A percentile compares a stretch with the other conserved stretches of the same genome.
phyloP scores from a whole-genome alignment of 2,329 filamentous ascomycete genomes.

The Dissoconium aciculare region DNA sequence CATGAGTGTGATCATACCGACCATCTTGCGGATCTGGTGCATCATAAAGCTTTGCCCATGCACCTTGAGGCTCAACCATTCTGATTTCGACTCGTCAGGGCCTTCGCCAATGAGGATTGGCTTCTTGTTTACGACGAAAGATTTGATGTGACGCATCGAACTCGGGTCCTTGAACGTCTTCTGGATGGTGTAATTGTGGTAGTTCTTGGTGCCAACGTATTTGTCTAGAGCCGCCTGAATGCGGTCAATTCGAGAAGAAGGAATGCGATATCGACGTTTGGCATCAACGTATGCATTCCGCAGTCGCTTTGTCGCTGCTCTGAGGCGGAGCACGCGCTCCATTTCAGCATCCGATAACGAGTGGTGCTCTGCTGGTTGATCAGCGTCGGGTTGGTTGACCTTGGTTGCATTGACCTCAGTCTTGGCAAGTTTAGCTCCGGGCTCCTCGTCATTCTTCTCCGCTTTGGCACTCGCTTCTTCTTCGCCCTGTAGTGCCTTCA shows the following conservation, averaged over 20 bases:
- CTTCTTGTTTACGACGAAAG: conserved; percentile 60
- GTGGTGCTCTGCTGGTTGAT: too few species aligned
- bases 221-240: conserved; percentile 60
- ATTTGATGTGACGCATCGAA: conserved; percentile 80
- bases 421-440: not conserved
- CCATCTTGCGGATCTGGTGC: conserved; percentile 99
- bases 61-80: conserved; percentile 92
- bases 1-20: conserved; percentile 74
- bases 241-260: conserved; percentile 51
- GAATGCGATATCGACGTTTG: conserved; percentile 73
- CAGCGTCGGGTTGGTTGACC: conserved; percentile 4
- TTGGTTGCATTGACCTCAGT: not conserved
- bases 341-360: conserved; percentile 6
- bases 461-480: conserved; percentile 22
- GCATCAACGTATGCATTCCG: conserved; percentile 69
- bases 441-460: conserved; percentile 20
- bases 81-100: conserved; percentile 45
- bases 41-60: conserved; percentile 99
- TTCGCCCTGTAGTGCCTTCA: conserved; percentile 42
- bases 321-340: conserved; percentile 22
- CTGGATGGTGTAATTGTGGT: conserved; percentile 94
- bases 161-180: conserved; percentile 71
- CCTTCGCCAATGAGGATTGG: conserved; percentile 35
- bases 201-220: conserved; percentile 79
- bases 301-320: conserved; percentile 38